A percentile compares a stretch with the other conserved stretches of the same genome.
These are phyloP conservation scores for Lachancea thermotolerans DNA, from an alignment of 805 yeast genomes.

Conservation along the genomic window DNA sequence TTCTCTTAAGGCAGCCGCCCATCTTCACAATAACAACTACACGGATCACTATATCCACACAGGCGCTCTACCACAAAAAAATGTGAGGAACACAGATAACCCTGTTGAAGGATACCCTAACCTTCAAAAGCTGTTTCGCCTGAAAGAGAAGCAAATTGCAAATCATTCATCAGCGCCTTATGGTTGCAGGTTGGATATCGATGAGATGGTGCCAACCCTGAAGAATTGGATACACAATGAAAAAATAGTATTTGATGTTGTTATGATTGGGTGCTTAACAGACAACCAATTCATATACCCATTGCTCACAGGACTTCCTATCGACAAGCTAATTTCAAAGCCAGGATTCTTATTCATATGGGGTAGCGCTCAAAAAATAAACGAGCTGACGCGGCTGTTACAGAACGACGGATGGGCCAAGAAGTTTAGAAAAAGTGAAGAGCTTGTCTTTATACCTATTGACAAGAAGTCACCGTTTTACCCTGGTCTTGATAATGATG, in stretches of 20 bases:
- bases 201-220: slow-evolving; percentile 50
- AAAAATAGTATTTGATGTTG: slow-evolving; percentile 70
- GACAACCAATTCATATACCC: slow-evolving; percentile 67
- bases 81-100: slow-evolving; percentile 56
- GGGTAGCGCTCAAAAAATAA: slow-evolving; percentile 73
- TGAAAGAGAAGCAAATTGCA: slow-evolving; percentile 54
- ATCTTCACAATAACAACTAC: slow-evolving; percentile 50
- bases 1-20: slow-evolving; percentile 5
- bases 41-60: slow-evolving; percentile 61
- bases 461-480: slow-evolving; percentile 57
- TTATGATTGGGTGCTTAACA: slow-evolving; percentile 83
- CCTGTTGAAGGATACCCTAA: slow-evolving; percentile 85
- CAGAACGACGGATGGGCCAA: slow-evolving; percentile 49
- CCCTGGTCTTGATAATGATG: slow-evolving; percentile 49
- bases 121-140: slow-evolving; percentile 55
- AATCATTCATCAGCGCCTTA: slow-evolving; percentile 54
- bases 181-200: slow-evolving; percentile 51
- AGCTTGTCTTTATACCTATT: slow-evolving; percentile 74
- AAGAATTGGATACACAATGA: slow-evolving; percentile 55
- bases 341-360: slow-evolving; percentile 86
- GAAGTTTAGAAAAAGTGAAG: slow-evolving; percentile 84
- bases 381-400: slow-evolving; percentile 51
- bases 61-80: slow-evolving; percentile 53
- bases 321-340: slow-evolving; percentile 65
- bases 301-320: slow-evolving; percentile 56